Evolutionary conservation across 176 grass and related monocot genomes (phyloP).

Genomic region (Puya raimondii): DNA sequence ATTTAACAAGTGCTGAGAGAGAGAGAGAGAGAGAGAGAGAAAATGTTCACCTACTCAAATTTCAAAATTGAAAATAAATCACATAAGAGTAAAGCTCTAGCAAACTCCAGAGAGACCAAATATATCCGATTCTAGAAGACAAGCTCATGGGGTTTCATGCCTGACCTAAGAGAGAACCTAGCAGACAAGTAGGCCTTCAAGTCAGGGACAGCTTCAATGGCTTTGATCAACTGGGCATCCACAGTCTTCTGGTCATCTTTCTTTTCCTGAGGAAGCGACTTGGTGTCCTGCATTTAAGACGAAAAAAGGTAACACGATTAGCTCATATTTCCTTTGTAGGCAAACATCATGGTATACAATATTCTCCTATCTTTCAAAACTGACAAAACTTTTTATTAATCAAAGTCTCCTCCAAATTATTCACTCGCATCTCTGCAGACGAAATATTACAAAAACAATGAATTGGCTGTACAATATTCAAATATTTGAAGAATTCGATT

Average conservation of each 20-base stretch:
- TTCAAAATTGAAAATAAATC: background rate
- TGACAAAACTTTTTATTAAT: background rate
- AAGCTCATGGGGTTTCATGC: slow-evolving; percentile 81
- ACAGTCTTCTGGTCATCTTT: slow-evolving; percentile 83
- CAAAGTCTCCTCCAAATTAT: background rate
- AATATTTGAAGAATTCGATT: too few species aligned
- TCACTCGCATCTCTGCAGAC: too few species aligned
- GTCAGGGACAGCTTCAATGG: slow-evolving; percentile 60
- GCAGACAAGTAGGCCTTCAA: slow-evolving; percentile 67
- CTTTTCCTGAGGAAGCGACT: slow-evolving; percentile 51
- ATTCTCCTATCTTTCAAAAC: too few species aligned
- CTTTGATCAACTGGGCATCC: slow-evolving; percentile 53
- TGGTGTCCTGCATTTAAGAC: slow-evolving; percentile 29
- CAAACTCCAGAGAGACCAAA: background rate
- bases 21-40: background rate
- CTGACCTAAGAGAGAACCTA: slow-evolving; percentile 69
- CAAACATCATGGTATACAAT: too few species aligned
- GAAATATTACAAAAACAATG: too few species aligned
- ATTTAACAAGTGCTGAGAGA: too few species aligned
- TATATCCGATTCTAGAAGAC: slow-evolving; percentile 43
- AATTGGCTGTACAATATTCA: too few species aligned
- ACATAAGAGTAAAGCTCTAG: background rate
- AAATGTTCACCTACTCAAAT: background rate
- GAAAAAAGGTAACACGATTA: background rate
- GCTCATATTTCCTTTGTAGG: background rate